Evolutionary conservation across 176 grass and related monocot genomes (phyloP).

Genomic region (Musa troglodytarum): DNA sequence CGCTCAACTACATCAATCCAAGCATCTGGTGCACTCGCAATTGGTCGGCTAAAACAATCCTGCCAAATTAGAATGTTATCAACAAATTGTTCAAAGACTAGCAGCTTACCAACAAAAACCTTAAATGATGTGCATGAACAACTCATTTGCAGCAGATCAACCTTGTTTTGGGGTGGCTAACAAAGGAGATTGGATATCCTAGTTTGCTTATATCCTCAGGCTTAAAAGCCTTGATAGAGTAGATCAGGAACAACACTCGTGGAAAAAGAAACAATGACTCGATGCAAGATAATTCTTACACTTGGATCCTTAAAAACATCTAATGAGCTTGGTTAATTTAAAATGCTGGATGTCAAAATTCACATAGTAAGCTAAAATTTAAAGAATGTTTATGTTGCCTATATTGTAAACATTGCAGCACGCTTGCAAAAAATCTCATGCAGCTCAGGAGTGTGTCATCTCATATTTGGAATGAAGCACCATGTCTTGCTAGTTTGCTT

Average conservation of each 20-base stretch:
- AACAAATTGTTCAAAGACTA: neutral
- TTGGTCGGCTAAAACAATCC: conserved; percentile 78
- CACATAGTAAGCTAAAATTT: conserved; percentile 31
- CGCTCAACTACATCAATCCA: conserved; percentile 86
- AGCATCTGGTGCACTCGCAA: conserved; percentile 74
- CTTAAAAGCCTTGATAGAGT: neutral
- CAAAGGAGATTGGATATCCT: neutral
- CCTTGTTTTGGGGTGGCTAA: neutral
- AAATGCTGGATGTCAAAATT: neutral
- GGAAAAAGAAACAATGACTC: neutral
- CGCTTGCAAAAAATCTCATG: no score
- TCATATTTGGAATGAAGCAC: no score
- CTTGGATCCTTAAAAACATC: neutral
- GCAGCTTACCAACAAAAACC: neutral
- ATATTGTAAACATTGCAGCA: neutral
- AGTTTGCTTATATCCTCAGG: neutral
- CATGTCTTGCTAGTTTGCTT: no score
- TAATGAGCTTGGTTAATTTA: neutral
- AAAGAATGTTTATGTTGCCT: conserved; percentile 20
- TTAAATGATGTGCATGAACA: neutral
- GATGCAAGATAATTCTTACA: neutral
- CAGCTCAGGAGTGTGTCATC: no score
- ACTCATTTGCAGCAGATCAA: neutral
- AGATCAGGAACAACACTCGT: neutral
- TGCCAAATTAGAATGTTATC: conserved; percentile 18